Base-by-base conservation (phyloP, 2,329 filamentous ascomycete genomes). In the Myrmaecium sp. region DNA sequence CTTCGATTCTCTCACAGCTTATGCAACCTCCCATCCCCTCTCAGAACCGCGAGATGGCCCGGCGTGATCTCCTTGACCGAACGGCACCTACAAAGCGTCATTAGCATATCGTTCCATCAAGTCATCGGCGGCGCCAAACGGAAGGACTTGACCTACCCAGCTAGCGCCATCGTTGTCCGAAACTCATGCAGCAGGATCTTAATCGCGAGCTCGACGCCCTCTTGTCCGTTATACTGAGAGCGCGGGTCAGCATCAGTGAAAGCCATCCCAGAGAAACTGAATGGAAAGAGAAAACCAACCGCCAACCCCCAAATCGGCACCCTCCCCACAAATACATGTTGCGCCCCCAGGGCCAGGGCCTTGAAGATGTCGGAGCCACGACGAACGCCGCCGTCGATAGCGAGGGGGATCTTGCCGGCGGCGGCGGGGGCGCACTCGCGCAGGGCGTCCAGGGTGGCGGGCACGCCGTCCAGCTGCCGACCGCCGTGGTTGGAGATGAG, bases 311-410 rank as follows among this genome's bases (percentile, higher is more conserved):
- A 66, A 6, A 65, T 46, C 7, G 55, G 47, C 5, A 57, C 49
- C 6, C 62, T 41, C 0, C 62, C 61, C 5, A 62, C 43, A 57
- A 47, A 66, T 31, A 48, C 58, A 40, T 51, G 64, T 28, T 62
- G 49, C 0, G 62, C 63, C 3, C 62, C 62, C 3, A 67, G 41
- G 3, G 60, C 58, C 3, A 67, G 42, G 1, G 65, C 66, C 40
- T 71, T 71, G 46, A 71, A 62, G 7, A 69, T 54, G 40, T 72
- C 66, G 1, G 57, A 62, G 0, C 64, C 67, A 9, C 59, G 57
- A 20, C 66, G 41, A 17, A 71, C 60, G 0, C 67, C 66, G 7
- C 57, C 62, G 37, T 78, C 74, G 10, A 77, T 63, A 22, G 75
- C 58, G 12, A 78, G 55, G 0, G 63, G 62, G n/a, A 74, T 52